Conservation (phyloP, 2,329 filamentous ascomycete genomes). For the Colletotrichum tofieldiae region DNA sequence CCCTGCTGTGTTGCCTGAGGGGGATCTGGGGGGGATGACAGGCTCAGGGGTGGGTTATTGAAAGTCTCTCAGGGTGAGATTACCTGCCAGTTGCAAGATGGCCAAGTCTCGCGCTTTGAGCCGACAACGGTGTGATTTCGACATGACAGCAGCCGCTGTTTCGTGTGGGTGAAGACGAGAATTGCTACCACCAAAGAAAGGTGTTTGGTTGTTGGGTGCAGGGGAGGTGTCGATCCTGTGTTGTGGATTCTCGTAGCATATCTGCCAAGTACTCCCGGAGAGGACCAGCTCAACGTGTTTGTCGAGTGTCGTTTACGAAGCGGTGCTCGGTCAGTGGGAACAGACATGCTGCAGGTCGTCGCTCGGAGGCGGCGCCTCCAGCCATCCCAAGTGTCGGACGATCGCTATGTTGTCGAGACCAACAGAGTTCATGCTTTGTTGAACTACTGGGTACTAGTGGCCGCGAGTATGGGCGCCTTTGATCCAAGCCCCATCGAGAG, state of each 20-base stretch:
- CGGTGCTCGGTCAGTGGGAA: slow-evolving; percentile 16
- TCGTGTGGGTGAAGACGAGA: background rate
- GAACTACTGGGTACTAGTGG: slow-evolving; percentile 26
- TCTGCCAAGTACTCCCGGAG: background rate
- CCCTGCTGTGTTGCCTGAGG: slow-evolving; percentile 20
- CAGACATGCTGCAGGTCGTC: slow-evolving; percentile 19
- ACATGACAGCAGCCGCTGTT: slow-evolving; percentile 10
- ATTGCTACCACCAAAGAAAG: background rate
- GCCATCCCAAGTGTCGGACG: slow-evolving; percentile 39
- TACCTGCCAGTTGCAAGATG: slow-evolving; percentile 14
- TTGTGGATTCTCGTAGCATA: slow-evolving; percentile 23
- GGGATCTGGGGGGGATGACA: slow-evolving; percentile 34
- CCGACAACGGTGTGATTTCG: background rate
- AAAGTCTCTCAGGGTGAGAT: slow-evolving; percentile 1
- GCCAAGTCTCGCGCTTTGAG: background rate
- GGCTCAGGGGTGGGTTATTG: slow-evolving; percentile 3
- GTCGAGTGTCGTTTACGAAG: background rate
- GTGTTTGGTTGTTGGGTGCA: background rate
- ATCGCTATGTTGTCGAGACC: slow-evolving; percentile 18
- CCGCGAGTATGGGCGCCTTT: slow-evolving; percentile 21
- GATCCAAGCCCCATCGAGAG: slow-evolving; percentile 21
- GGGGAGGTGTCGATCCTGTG: background rate
- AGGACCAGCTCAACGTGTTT: background rate
- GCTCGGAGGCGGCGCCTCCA: slow-evolving; percentile 9
- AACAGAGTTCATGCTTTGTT: slow-evolving; percentile 33